phyloP scores from a whole-genome alignment of 306 rosid species.

The Ormosia semicastrata region DNA sequence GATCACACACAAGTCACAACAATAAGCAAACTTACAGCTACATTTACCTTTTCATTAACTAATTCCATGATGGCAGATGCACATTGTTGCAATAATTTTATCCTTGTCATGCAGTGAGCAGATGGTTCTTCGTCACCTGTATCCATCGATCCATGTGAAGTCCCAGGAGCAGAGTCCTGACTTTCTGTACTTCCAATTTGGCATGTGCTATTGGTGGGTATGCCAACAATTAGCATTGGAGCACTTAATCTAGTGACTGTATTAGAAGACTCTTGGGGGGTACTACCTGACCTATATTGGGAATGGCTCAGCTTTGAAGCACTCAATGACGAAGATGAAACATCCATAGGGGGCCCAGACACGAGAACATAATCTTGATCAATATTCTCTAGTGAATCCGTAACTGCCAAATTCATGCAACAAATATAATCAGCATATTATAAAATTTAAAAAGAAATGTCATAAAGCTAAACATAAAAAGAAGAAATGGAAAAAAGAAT shows the following conservation, averaged over 20 bases:
- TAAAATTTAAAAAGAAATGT: slow-evolving; percentile 9
- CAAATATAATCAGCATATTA: slow-evolving; percentile 13
- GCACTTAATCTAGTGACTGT: slow-evolving; percentile 54
- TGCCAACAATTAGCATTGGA: slow-evolving; percentile 78
- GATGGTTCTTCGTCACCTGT: slow-evolving; percentile 87
- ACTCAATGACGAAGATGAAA: slow-evolving; percentile 62
- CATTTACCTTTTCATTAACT: slow-evolving; percentile 76
- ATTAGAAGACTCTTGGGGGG: slow-evolving; percentile 47
- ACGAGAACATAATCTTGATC: slow-evolving; percentile 99
- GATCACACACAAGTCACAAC: not conserved
- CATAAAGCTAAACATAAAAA: slow-evolving; percentile 21
- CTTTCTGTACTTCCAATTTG: slow-evolving; percentile 83
- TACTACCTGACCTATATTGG: slow-evolving; percentile 53
- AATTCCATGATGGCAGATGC: slow-evolving; percentile 75
- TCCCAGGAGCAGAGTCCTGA: slow-evolving; percentile 90
- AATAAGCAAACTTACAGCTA: slow-evolving; percentile 1
- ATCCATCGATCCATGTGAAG: slow-evolving; percentile 81
- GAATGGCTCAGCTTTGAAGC: slow-evolving; percentile 63
- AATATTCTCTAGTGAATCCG: slow-evolving; percentile 69
- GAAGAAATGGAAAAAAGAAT: slow-evolving; percentile 23
- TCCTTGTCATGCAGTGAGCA: slow-evolving; percentile 67
- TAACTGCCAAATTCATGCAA: slow-evolving; percentile 52
- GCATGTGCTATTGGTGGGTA: slow-evolving; percentile 44
- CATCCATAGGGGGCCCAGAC: slow-evolving; percentile 78
- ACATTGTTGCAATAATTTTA: slow-evolving; percentile 81